These are phyloP conservation scores for Diaporthe ilicicola DNA, from an alignment of 2,329 filamentous ascomycete species.

Conservation along the genomic window DNA sequence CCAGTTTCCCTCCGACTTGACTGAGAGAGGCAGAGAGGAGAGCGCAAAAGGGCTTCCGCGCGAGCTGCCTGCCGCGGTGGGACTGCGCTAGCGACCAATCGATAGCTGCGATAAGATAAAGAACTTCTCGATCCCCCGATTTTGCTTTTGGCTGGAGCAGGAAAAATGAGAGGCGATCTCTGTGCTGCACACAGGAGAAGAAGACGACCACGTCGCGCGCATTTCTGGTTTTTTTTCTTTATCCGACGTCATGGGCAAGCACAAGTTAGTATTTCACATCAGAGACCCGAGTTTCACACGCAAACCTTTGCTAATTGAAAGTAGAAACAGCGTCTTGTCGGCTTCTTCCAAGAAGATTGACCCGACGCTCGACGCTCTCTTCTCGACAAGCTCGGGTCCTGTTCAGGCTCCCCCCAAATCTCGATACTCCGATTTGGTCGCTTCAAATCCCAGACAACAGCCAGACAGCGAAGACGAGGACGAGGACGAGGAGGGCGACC, in stretches of 20 bases:
- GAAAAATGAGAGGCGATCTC: slow-evolving; percentile 12
- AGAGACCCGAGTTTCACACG: background rate
- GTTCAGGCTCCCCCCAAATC: slow-evolving; percentile 55
- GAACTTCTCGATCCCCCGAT: slow-evolving; percentile 12
- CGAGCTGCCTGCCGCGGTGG: slow-evolving; percentile 18
- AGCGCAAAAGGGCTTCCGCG: slow-evolving; percentile 2
- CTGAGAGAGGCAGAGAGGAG: background rate
- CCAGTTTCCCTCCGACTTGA: slow-evolving; percentile 6
- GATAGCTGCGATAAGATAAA: slow-evolving; percentile 23
- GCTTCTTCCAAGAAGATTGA: slow-evolving; percentile 68
- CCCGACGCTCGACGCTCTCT: slow-evolving; percentile 74
- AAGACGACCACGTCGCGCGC: background rate
- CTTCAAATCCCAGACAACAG: slow-evolving; percentile 40
- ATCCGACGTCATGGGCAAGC: slow-evolving; percentile 25
- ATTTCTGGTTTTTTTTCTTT: background rate
- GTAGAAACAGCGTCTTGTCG: slow-evolving; percentile 50
- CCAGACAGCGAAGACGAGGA: slow-evolving; percentile 36
- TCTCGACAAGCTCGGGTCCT: slow-evolving; percentile 75
- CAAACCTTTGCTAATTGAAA: slow-evolving; percentile 17
- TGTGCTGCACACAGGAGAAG: slow-evolving; percentile 2
- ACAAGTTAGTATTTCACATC: slow-evolving; percentile 21
- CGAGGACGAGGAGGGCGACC: slow-evolving; percentile 38
- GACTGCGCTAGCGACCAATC: slow-evolving; percentile 26
- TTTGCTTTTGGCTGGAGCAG: slow-evolving; percentile 17
- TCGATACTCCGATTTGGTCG: slow-evolving; percentile 52